Conservation (phyloP, 768 basidiomycete species). For the Mrakia gelida region DNA sequence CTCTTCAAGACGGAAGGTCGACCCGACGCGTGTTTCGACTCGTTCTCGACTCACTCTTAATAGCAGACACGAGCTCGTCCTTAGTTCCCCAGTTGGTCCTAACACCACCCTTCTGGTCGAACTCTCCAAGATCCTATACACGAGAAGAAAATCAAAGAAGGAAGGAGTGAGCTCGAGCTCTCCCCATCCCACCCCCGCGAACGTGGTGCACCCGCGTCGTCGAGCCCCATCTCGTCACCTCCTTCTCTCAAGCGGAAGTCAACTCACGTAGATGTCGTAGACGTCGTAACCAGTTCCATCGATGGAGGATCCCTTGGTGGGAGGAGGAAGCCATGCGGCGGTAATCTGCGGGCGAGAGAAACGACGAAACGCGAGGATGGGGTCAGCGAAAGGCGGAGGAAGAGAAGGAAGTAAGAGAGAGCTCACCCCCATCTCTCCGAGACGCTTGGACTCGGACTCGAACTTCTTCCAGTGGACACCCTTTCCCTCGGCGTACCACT, state of each 20-base stretch:
- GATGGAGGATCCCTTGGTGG: conserved; percentile 30
- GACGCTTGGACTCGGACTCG: conserved; percentile 28
- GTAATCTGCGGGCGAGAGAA: conserved; percentile 37
- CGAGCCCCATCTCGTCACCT: not conserved
- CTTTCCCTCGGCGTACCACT: conserved; percentile 21
- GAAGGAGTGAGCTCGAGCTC: not conserved
- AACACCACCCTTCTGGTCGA: conserved; percentile 35
- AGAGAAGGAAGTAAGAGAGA: not conserved
- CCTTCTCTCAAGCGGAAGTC: not conserved
- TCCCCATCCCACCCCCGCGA: not conserved
- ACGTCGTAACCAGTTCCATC: conserved; percentile 25
- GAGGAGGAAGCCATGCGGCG: conserved; percentile 43
- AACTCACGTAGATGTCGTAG: conserved; percentile 28
- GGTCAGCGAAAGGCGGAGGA: not conserved
- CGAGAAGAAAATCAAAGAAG: not conserved
- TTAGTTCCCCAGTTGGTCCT: conserved; percentile 82
- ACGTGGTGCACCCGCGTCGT: not conserved
- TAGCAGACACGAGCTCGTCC: conserved; percentile 68
- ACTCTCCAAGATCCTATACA: conserved; percentile 32
- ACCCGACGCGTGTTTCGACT: not conserved
- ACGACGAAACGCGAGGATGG: too few relatives aligned
- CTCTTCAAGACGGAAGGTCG: not conserved
- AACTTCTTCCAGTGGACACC: conserved; percentile 47
- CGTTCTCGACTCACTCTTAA: conserved; percentile 44
- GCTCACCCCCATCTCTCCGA: conserved; percentile 25